Percentiles rank a stretch among this genome's conserved stretches.
Evolutionary conservation across 2,329 filamentous ascomycete species (phyloP).

Genomic region (Hypoxylon sp.): DNA sequence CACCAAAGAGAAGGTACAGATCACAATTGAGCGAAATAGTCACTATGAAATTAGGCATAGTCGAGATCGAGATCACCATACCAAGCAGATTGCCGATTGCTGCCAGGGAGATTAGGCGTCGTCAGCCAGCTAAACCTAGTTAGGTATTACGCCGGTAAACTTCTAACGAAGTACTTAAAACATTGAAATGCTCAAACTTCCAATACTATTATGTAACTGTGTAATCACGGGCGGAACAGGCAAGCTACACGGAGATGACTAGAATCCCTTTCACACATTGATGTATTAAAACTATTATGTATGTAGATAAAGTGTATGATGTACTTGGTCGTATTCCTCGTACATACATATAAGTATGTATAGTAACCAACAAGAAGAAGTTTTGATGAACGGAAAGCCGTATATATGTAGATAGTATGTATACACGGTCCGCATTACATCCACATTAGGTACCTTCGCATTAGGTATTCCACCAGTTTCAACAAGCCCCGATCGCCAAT

Average conservation of each 20-base stretch:
- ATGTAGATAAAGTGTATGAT: conserved; percentile 8
- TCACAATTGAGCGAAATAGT: conserved; percentile 19
- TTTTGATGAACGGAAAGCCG: conserved; percentile 4
- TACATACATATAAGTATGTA: conserved; percentile 23
- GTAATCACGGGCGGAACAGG: background rate
- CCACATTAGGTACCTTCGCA: conserved; percentile 35
- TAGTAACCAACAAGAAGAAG: conserved; percentile 19
- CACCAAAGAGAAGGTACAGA: background rate
- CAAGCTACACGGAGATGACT: background rate
- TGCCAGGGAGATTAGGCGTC: conserved; percentile 41
- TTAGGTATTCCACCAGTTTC: conserved; percentile 26
- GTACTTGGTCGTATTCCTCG: conserved; percentile 30
- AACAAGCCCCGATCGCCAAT: conserved; percentile 18
- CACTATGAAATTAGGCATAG: conserved; percentile 26
- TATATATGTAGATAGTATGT: background rate
- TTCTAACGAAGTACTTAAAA: background rate
- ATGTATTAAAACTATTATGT: background rate
- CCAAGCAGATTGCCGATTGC: conserved; percentile 40
- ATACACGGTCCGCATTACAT: conserved; percentile 20
- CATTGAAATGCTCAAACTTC: background rate
- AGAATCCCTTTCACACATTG: background rate
- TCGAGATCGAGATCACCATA: conserved; percentile 41
- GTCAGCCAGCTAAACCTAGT: conserved; percentile 39
- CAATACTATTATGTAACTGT: background rate
- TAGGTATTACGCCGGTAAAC: conserved; percentile 19